Percentiles rank a stretch among this genome's conserved stretches.
Conservation (phyloP, 1,284 basidiomycete species). For the Kalmanozyma brasiliensis region DNA sequence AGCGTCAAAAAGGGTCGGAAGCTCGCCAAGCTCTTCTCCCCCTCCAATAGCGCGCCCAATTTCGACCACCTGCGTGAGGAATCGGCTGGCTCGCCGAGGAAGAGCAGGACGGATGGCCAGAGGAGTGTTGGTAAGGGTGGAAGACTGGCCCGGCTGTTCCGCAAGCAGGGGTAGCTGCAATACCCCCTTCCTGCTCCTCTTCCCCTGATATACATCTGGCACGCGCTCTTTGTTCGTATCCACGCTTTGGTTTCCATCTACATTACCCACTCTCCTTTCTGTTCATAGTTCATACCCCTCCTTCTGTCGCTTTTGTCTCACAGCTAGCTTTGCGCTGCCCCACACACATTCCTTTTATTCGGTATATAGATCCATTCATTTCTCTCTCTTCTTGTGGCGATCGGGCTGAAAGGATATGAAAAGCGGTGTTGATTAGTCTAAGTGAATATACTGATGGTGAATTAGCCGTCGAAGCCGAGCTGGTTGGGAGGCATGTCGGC, state of each 20-base stretch:
- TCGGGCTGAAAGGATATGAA: neutral
- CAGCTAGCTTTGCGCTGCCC: neutral
- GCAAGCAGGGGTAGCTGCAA: conserved; percentile 11
- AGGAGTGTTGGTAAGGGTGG: conserved; percentile 8
- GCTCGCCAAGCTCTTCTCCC: conserved; percentile 23
- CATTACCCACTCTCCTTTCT: too few species aligned
- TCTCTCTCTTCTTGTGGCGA: neutral
- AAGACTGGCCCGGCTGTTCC: conserved; percentile 21
- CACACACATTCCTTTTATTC: neutral
- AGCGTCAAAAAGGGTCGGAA: conserved; percentile 15
- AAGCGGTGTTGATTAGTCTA: too few species aligned
- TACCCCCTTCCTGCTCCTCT: too few species aligned
- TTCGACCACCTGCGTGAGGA: conserved; percentile 12
- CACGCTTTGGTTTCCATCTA: neutral
- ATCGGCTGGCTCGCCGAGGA: neutral
- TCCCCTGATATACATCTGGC: neutral
- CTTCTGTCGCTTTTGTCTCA: too few species aligned
- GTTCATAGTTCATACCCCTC: too few species aligned
- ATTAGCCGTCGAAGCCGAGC: conserved; percentile 1
- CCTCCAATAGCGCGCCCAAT: neutral
- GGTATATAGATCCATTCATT: neutral
- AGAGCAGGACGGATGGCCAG: conserved; percentile 1
- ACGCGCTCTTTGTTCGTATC: too few species aligned
- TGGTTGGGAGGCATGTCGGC: neutral
- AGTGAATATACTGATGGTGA: too few species aligned